Base-by-base conservation (phyloP, 371 early-diverging fungal species). In the Lichtheimia ramosa region DNA sequence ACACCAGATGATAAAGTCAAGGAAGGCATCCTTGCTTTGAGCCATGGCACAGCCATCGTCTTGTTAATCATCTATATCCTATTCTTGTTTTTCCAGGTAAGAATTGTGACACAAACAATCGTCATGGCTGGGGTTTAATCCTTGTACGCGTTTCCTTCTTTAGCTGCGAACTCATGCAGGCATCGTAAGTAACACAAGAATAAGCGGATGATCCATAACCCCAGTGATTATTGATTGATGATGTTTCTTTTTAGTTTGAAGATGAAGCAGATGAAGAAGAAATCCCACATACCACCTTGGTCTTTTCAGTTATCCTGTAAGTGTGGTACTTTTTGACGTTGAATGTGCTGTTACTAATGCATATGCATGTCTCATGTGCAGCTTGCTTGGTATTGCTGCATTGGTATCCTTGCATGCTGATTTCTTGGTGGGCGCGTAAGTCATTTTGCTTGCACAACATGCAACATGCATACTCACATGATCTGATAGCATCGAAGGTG, bases 331-430 rank as follows among this genome's bases (percentile, higher is more conserved):
- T n/a, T n/a, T n/a, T 25, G 39, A 21, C 40, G 3, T 28, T 28
- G 28, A 6, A 28, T 7, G 5, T 54, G 48, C 54, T 20, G 34
- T 27, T 34, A 46, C 23, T 27, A 5, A 15, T 34, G 34, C 34
- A 34, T 34, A 8, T 42, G 18, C 41, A 13, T 16, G 43, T 27
- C 40, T 48, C 25, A 27, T 12, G 4, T 54, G 28, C 49, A 77
- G 77, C 18, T 59, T 90, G 60, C 61, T 79, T 43, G 55, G 64
- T 13, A 64, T 81, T 54, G 84, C 87, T 23, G 75, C 81, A 4
- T 60, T 89, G 25, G 86, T 92, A 23, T 84, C 89, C n/a, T 60
- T 92, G 46, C 89, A 84, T 61, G 92, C 95, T 25, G 94, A 94
- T 57, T 88, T 74, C 64, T 79, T 95, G 34, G 95, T 94, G 20